Evolutionary conservation across 1,139 yeast genomes (phyloP).

Genomic region (Suzukiozyma palmioleophila): DNA sequence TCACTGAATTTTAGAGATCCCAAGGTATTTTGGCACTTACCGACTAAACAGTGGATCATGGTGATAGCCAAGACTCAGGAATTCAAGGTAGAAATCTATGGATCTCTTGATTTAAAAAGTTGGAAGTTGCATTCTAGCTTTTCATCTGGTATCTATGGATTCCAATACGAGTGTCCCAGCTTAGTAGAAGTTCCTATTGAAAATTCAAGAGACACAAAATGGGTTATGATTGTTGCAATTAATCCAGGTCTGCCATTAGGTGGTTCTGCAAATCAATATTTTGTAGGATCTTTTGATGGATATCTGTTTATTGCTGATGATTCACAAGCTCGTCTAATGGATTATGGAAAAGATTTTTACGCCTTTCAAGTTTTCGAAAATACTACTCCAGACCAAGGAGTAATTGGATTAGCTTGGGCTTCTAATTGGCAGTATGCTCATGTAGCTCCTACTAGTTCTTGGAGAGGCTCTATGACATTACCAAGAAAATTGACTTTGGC

Average conservation of each 20-base stretch:
- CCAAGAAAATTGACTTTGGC: constrained; percentile 22
- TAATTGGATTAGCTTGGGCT: constrained; percentile 32
- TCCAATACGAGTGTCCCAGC: constrained; percentile 36
- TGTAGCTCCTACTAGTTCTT: constrained; percentile 23
- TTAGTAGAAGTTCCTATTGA: constrained; percentile 17
- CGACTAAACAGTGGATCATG: constrained; percentile 29
- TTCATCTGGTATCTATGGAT: constrained; percentile 26
- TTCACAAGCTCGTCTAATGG: constrained; percentile 19
- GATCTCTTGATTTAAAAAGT: constrained; percentile 21
- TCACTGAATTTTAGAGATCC: constrained; percentile 34
- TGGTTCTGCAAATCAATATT: constrained; percentile 32
- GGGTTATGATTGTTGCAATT: constrained; percentile 30
- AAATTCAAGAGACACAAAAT: constrained; percentile 14
- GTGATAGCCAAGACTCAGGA: constrained; percentile 8
- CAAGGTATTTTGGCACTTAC: constrained; percentile 33
- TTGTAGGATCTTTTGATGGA: constrained; percentile 36
- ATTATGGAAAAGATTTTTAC: constrained; percentile 30
- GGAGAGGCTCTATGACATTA: constrained; percentile 28
- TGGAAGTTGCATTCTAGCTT: constrained; percentile 28
- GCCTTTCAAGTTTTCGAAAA: constrained; percentile 27
- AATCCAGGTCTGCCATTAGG: constrained; percentile 36
- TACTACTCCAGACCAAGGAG: constrained; percentile 10
- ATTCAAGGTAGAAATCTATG: constrained; percentile 15
- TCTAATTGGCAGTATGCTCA: constrained; percentile 34
- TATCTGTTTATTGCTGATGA: constrained; percentile 22